Conservation (phyloP, 2,329 filamentous ascomycete genomes). For the Trichophaea hybrida region DNA sequence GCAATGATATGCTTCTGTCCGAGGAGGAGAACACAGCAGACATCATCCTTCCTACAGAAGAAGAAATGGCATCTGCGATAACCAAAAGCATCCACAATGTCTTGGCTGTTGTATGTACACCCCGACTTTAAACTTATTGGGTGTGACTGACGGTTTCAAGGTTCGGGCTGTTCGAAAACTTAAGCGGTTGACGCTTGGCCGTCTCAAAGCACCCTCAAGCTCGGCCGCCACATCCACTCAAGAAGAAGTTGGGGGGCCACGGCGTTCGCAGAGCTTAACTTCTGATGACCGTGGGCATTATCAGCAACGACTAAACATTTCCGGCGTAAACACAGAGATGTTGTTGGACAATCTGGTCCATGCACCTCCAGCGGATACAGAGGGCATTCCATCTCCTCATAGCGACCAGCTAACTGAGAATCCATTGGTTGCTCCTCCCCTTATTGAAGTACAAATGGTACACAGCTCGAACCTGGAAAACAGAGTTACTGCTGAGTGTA, state of each 20-base stretch:
- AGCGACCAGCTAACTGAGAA: neutral
- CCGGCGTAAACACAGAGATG: conserved; percentile 41
- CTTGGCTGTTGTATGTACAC: conserved; percentile 51
- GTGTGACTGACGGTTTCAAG: conserved; percentile 32
- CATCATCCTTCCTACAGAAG: conserved; percentile 67
- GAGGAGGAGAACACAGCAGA: conserved; percentile 75
- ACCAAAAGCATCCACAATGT: conserved; percentile 79
- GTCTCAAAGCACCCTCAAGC: conserved; percentile 9
- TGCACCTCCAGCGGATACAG: conserved; percentile 8
- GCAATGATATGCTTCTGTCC: conserved; percentile 62
- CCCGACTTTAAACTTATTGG: too few species aligned
- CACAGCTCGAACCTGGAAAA: too few species aligned
- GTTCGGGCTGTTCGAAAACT: conserved; percentile 87
- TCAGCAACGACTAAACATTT: conserved; percentile 38
- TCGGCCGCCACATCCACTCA: neutral
- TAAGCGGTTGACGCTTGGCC: conserved; percentile 39
- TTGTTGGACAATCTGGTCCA: conserved; percentile 24
- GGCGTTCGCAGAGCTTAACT: conserved; percentile 37
- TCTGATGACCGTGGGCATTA: conserved; percentile 38
- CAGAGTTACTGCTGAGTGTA: too few species aligned
- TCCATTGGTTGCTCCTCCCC: too few species aligned
- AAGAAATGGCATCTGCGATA: conserved; percentile 81
- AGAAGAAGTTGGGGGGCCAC: neutral
- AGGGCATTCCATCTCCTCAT: neutral
- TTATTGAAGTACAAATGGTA: too few species aligned